Percentiles rank a stretch among this genome's conserved stretches.
phyloP scores from a whole-genome alignment of 1,139 yeast species.

The Candida sp. region DNA sequence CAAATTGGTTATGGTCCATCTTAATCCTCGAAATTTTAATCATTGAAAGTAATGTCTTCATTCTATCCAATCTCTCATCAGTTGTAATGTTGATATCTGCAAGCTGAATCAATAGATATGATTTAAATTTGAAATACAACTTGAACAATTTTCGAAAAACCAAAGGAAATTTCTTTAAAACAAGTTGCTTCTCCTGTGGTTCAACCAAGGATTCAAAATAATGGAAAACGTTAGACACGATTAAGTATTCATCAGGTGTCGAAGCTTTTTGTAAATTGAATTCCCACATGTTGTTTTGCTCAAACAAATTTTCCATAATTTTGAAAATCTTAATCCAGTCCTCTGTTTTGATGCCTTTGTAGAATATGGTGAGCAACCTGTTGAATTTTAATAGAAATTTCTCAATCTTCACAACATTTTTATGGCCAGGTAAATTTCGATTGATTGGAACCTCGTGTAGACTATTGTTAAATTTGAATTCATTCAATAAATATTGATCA shows the following conservation, averaged over 20 bases:
- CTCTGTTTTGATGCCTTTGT: constrained; percentile 55
- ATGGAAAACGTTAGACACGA: constrained; percentile 65
- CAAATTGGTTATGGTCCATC: constrained; percentile 65
- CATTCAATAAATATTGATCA: constrained; percentile 35
- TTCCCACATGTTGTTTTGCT: constrained; percentile 53
- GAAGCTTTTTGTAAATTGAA: constrained; percentile 44
- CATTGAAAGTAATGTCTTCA: constrained; percentile 67
- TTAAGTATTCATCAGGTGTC: constrained; percentile 53
- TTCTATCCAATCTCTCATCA: constrained; percentile 64
- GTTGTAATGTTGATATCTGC: constrained; percentile 53
- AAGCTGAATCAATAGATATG: constrained; percentile 63
- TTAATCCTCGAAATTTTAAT: constrained; percentile 65
- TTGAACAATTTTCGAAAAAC: constrained; percentile 66
- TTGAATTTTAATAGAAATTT: constrained; percentile 65
- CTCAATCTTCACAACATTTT: constrained; percentile 46
- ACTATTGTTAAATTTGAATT: constrained; percentile 38
- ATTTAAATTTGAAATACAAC: constrained; percentile 64
- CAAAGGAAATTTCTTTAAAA: constrained; percentile 57
- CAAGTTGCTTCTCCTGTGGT: constrained; percentile 40
- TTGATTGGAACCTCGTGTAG: constrained; percentile 48
- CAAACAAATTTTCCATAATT: constrained; percentile 63
- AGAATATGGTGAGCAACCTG: constrained; percentile 55
- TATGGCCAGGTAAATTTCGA: constrained; percentile 45
- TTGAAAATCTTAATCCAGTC: constrained; percentile 85
- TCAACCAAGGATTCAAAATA: constrained; percentile 63